Evolutionary conservation across 1,139 yeast species (phyloP).

Genomic region (Taphrina flavorubra): DNA sequence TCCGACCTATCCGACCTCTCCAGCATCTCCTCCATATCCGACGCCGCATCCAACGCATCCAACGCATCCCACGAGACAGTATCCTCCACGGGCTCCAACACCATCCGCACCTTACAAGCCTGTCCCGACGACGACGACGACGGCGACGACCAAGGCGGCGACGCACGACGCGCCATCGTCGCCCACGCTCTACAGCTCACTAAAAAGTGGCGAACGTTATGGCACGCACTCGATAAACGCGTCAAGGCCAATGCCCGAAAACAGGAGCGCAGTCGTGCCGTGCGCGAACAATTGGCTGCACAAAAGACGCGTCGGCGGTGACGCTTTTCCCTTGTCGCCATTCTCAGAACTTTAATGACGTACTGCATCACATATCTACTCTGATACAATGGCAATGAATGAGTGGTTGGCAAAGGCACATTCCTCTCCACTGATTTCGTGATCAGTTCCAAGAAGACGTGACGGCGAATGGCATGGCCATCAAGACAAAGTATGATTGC

Average conservation of each 20-base stretch:
- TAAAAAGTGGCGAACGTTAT: constrained; percentile 1
- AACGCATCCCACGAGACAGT: neutral
- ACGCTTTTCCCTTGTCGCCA: neutral
- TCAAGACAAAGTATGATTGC: too few relatives aligned
- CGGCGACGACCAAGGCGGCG: too few relatives aligned
- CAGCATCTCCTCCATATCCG: constrained; percentile 11
- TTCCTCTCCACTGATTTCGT: too few relatives aligned
- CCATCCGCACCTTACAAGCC: neutral
- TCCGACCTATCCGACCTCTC: constrained; percentile 30
- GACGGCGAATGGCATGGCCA: too few relatives aligned
- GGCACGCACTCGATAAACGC: constrained; percentile 19
- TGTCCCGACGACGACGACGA: constrained; percentile 9
- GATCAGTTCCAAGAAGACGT: too few relatives aligned
- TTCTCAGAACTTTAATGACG: neutral
- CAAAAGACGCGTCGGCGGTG: constrained; percentile 17
- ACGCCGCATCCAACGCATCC: neutral
- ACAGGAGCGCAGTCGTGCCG: constrained; percentile 20
- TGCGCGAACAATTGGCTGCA: neutral
- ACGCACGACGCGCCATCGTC: constrained; percentile 6
- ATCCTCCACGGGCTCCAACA: constrained; percentile 20
- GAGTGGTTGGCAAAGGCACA: too few relatives aligned
- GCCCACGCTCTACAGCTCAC: constrained; percentile 12
- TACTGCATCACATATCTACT: too few relatives aligned
- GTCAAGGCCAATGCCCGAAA: constrained; percentile 18
- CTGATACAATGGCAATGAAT: too few relatives aligned